These are phyloP conservation scores for Globisporangium nodosum DNA, from an alignment of 352 stramenopile genomes.

Conservation along the genomic window DNA sequence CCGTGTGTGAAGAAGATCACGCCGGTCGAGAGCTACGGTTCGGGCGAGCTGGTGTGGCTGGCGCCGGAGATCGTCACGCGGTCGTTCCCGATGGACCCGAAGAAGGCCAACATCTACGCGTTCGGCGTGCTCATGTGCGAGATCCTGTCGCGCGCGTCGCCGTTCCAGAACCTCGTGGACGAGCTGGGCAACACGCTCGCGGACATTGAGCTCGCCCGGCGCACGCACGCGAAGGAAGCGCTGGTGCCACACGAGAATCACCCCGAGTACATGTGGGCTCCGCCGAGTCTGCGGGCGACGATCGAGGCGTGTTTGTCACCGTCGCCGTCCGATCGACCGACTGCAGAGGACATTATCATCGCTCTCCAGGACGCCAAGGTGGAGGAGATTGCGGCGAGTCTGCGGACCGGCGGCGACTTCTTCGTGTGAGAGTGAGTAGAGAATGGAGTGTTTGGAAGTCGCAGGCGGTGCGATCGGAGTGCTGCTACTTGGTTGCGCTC, in stretches of 20 bases:
- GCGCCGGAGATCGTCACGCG: constrained; percentile 49
- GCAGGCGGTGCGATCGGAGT: background rate
- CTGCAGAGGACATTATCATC: constrained; percentile 40
- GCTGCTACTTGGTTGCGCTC: background rate
- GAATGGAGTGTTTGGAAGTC: background rate
- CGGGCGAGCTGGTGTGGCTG: constrained; percentile 42
- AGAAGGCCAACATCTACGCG: constrained; percentile 57
- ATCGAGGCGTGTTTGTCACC: constrained; percentile 49
- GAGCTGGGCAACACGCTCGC: constrained; percentile 45
- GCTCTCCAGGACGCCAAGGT: constrained; percentile 27
- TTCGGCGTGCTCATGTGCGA: constrained; percentile 58
- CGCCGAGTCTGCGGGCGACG: constrained; percentile 28
- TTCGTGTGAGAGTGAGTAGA: constrained; percentile 9
- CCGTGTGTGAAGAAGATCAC: constrained; percentile 26
- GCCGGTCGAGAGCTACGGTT: constrained; percentile 27
- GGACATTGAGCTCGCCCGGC: constrained; percentile 40
- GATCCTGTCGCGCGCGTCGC: constrained; percentile 43
- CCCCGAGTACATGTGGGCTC: constrained; percentile 30
- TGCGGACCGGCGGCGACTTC: constrained; percentile 15
- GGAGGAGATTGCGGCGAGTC: constrained; percentile 22
- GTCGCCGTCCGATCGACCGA: constrained; percentile 41
- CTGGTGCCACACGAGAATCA: constrained; percentile 42
- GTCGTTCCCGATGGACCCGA: constrained; percentile 35
- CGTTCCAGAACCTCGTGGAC: constrained; percentile 43
- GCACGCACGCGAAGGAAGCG: constrained; percentile 25